Percentiles rank a stretch among this genome's conserved stretches.
Conservation (phyloP, 345 rosid genomes). For the Physaria fendleri region DNA sequence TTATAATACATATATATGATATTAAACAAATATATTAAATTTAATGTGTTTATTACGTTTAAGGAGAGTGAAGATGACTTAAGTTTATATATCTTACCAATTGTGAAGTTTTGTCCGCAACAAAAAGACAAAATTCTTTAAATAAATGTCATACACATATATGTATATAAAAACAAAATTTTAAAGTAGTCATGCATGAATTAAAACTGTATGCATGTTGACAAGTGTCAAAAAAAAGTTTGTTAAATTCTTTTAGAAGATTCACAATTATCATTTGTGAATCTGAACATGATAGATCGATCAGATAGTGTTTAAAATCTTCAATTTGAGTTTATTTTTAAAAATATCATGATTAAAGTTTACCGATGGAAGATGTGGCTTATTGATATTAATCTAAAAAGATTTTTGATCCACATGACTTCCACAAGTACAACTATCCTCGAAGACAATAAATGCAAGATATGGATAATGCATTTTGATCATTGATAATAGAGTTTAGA, state of each 20-base stretch:
- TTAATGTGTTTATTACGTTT: not conserved
- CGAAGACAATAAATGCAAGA: constrained; percentile 25
- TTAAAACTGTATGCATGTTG: constrained; percentile 10
- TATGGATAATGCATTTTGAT: constrained; percentile 36
- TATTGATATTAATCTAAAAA: constrained; percentile 9
- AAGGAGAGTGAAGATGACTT: constrained; percentile 6
- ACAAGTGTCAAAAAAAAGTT: constrained; percentile 8
- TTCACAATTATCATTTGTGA: constrained; percentile 6
- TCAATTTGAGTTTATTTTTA: constrained; percentile 9
- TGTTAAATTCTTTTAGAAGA: not conserved
- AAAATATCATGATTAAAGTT: not conserved
- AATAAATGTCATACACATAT: not conserved
- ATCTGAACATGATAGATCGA: not conserved
- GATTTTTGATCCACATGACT: constrained; percentile 13
- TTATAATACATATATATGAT: no score
- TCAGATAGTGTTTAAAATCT: constrained; percentile 6
- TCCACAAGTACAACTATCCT: constrained; percentile 10
- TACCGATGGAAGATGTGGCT: no score
- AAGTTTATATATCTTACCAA: not conserved
- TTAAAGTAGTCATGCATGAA: constrained; percentile 14
- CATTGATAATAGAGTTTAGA: no score
- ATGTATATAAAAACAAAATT: constrained; percentile 17
- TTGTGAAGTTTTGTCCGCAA: not conserved
- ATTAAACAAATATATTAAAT: not conserved
- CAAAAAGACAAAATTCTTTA: constrained; percentile 7